A percentile compares a stretch with the other conserved stretches of the same genome.
Conservation (phyloP, 805 yeast species). For the Monosporozyma servazzii region DNA sequence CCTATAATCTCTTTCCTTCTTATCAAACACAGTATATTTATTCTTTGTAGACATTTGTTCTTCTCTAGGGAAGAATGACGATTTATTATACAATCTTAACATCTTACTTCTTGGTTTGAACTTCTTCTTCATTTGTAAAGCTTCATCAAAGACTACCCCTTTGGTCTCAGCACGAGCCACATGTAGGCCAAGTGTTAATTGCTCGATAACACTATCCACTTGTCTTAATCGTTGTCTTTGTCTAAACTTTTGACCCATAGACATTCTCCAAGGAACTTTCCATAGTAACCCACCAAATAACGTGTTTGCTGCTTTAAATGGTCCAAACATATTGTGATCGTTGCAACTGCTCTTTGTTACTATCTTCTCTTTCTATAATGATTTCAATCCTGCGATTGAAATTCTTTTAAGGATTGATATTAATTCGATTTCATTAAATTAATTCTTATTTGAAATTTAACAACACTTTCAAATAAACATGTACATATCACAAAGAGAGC, state of each 20-base stretch:
- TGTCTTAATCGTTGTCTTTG: conserved; percentile 73
- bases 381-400: not conserved
- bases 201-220: conserved; percentile 71
- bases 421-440: not conserved
- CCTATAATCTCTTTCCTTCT: conserved; percentile 67
- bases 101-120: conserved; percentile 23
- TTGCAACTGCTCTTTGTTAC: not conserved
- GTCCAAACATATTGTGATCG: conserved; percentile 22
- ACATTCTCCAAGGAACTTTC: conserved; percentile 73
- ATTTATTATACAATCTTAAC: conserved; percentile 25
- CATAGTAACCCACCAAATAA: conserved; percentile 32
- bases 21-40: conserved; percentile 81
- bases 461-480: not conserved
- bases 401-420: not conserved
- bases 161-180: conserved; percentile 17
- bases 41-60: conserved; percentile 69
- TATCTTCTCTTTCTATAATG: not conserved
- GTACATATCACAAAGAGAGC: not conserved
- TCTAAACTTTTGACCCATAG: conserved; percentile 70
- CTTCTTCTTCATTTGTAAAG: conserved; percentile 10
- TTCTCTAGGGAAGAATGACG: conserved; percentile 61
- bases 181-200: conserved; percentile 25
- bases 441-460: not conserved
- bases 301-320: conserved; percentile 23
- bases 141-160: conserved; percentile 16